A percentile compares a stretch with the other conserved stretches of the same genome.
Evolutionary conservation across 2,329 filamentous ascomycete species (phyloP).

Genomic region (Pochonia chlamydosporia): DNA sequence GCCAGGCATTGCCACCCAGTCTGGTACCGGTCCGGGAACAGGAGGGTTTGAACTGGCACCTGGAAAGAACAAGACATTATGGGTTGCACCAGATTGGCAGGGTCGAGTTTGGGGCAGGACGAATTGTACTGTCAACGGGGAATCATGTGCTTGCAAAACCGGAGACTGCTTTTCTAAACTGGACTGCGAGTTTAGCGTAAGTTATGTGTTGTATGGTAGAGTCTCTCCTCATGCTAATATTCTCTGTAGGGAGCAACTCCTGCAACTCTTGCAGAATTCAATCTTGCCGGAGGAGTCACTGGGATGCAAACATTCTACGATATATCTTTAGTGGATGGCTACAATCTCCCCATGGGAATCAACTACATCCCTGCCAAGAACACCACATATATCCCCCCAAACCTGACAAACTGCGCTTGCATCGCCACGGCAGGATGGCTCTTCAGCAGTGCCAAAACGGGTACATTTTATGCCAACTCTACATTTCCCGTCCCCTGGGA

Average conservation of each 20-base stretch:
- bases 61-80: constrained; percentile 53
- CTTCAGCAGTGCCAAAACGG: constrained; percentile 46
- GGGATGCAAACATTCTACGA: constrained; percentile 71
- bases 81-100: constrained; percentile 69
- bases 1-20: constrained; percentile 70
- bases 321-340: constrained; percentile 78
- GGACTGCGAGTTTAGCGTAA: constrained; percentile 63
- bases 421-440: constrained; percentile 64
- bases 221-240: neutral
- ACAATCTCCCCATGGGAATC: constrained; percentile 69
- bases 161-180: constrained; percentile 71
- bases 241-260: constrained; percentile 60
- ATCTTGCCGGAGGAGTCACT: constrained; percentile 58
- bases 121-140: constrained; percentile 70
- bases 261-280: constrained; percentile 76
- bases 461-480: constrained; percentile 56
- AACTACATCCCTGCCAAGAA: constrained; percentile 56
- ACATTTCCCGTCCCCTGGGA: constrained; percentile 66
- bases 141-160: constrained; percentile 64
- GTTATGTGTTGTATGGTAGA: constrained; percentile 18
- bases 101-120: constrained; percentile 79
- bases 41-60: constrained; percentile 63
- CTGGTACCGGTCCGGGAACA: constrained; percentile 59
- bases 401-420: constrained; percentile 70
- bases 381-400: constrained; percentile 63